Percentiles rank a stretch among this genome's conserved stretches.
phyloP scores from a whole-genome alignment of 306 rosid species.

The Medicago ruthenica region DNA sequence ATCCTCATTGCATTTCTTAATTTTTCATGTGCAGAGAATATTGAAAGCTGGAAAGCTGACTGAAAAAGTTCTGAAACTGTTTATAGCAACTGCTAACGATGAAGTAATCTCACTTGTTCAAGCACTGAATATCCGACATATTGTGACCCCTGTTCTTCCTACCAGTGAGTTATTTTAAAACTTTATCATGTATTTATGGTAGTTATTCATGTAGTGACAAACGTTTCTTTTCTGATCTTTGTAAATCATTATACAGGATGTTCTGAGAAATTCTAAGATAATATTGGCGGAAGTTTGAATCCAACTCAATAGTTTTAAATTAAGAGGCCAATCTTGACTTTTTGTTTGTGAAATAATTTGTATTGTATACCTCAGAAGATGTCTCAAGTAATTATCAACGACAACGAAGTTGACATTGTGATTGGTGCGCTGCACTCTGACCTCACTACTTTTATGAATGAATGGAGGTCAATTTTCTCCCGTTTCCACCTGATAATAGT shows the following conservation, averaged over 20 bases:
- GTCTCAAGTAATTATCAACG: slow-evolving; percentile 62
- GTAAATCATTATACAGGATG: slow-evolving; percentile 67
- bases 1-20: not conserved
- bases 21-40: slow-evolving; percentile 68
- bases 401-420: slow-evolving; percentile 88
- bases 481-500: slow-evolving; percentile 85
- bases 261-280: slow-evolving; percentile 70
- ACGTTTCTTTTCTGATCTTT: slow-evolving; percentile 42
- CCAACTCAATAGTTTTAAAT: slow-evolving; percentile 21
- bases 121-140: slow-evolving; percentile 77
- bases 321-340: slow-evolving; percentile 20
- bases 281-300: slow-evolving; percentile 40
- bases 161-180: slow-evolving; percentile 71
- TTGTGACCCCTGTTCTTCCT: slow-evolving; percentile 82
- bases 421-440: slow-evolving; percentile 80
- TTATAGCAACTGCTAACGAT: slow-evolving; percentile 81
- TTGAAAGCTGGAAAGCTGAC: slow-evolving; percentile 87
- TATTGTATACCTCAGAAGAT: slow-evolving; percentile 53
- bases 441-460: slow-evolving; percentile 71
- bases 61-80: slow-evolving; percentile 84
- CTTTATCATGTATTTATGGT: slow-evolving; percentile 19
- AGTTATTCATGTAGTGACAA: not conserved
- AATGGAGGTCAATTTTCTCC: slow-evolving; percentile 77
- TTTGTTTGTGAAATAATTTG: slow-evolving; percentile 37
- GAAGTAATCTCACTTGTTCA: slow-evolving; percentile 80